Evolutionary conservation across 140 eudicot species (phyloP).

Genomic region (Oenanthe javanica): DNA sequence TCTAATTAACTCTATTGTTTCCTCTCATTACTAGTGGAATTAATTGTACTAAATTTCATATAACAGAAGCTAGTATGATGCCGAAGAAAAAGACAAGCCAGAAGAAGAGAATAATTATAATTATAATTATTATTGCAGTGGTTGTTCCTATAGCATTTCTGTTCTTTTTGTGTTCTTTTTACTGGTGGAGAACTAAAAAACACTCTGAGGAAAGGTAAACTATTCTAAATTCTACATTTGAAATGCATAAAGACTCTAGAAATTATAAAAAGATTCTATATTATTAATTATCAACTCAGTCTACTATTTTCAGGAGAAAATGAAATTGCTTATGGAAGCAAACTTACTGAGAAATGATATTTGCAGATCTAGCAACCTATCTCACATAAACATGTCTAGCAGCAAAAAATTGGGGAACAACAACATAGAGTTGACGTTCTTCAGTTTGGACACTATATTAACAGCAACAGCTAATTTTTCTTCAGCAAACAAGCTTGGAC

Average conservation of each 20-base stretch:
- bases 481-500: too few species aligned
- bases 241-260: background rate
- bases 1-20: background rate
- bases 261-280: background rate
- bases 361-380: background rate
- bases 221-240: too few species aligned
- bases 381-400: too few species aligned
- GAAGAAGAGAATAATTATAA: background rate
- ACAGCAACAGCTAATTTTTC: too few species aligned
- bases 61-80: too few species aligned
- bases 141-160: background rate
- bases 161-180: background rate
- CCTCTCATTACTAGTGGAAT: background rate
- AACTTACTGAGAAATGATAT: slow-evolving; percentile 8
- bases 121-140: background rate
- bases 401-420: too few species aligned
- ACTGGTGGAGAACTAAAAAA: background rate
- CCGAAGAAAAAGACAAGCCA: too few species aligned
- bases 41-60: background rate
- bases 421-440: too few species aligned
- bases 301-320: too few species aligned
- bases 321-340: background rate
- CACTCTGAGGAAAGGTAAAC: background rate
- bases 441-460: background rate
- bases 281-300: background rate